phyloP scores from a whole-genome alignment of 805 yeast species.

The Tetrapisispora fleetii region DNA sequence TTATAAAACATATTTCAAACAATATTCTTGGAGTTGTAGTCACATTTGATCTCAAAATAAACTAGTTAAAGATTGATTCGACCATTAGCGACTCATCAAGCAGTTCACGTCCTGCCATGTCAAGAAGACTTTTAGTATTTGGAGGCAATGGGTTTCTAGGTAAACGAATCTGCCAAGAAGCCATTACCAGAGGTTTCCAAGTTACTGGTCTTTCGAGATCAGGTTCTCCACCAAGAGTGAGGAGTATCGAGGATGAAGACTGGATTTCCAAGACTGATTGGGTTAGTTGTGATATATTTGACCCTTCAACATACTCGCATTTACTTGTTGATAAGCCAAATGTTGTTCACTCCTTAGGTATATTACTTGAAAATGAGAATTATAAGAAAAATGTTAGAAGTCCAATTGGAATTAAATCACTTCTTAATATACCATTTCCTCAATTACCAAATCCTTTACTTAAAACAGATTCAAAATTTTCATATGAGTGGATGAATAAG shows the following conservation, averaged over 20 bases:
- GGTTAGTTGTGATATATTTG: constrained; percentile 58
- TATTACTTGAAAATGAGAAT: constrained; percentile 54
- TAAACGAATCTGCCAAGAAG: constrained; percentile 58
- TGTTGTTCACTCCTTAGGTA: constrained; percentile 79
- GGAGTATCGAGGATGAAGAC: constrained; percentile 22
- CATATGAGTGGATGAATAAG: constrained; percentile 55
- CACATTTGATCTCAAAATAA: too few species aligned
- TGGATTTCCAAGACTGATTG: constrained; percentile 58
- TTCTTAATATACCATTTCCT: constrained; percentile 9
- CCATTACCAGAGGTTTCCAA: constrained; percentile 47
- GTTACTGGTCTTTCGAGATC: constrained; percentile 65
- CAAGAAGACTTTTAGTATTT: constrained; percentile 45
- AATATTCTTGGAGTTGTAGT: too few species aligned
- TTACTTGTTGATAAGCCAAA: constrained; percentile 42
- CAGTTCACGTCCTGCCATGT: neutral
- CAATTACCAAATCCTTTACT: constrained; percentile 50
- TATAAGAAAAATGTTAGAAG: constrained; percentile 41
- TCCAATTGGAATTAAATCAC: constrained; percentile 2
- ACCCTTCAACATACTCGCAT: constrained; percentile 46
- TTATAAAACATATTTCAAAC: too few species aligned
- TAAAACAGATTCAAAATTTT: constrained; percentile 30
- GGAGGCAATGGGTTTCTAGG: constrained; percentile 90
- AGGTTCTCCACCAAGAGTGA: constrained; percentile 39
- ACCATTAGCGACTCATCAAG: too few species aligned
- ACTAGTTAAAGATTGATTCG: too few species aligned